Evolutionary conservation across 805 yeast species (phyloP), one percentile per base, ranked within the genome.

Genomic region (Vanderwaltozyma yarrowii): DNA sequence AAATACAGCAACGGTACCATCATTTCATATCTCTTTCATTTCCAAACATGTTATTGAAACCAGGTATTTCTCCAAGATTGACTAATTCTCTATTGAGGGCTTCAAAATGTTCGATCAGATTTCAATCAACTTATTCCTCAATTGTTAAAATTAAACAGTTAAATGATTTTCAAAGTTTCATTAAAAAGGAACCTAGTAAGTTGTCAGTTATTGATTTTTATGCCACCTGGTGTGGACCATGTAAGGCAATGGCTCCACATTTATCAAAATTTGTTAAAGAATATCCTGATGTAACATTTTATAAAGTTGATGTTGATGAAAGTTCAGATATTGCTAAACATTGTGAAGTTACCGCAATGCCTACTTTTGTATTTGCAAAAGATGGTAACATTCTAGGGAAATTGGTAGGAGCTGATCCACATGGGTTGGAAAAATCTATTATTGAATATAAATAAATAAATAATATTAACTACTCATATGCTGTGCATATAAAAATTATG

Each of bases 201-300:
- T 55, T 73, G 27, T 64, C 78, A 2, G 62, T 78, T 2, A 71
- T 78, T 35, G 85, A 79, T 54, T 79, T 78, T 55, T 76, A 69
- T 57, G 85, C 86, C 24, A 71, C 76, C 10, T 79, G 86, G 86
- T 79, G 86, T 58, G 84, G 80, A 7, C 86, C 86, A n/a, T 79
- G 86, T 50, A 76, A 74, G 49, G 80, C 80, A n/a, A 70, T 79
- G 49, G 67, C 79, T 3, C 86, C 86, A 13, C 56, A 73, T 16
- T 55, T 77, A 32, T 69, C 70, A 16, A 62, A 65, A 39, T 57
- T 62, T 36, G 50, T 62, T 20, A 42, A 51, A 8, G 60, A 65
- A 29, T 64, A 68, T 40, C 55, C 60, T 8, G 17, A 33, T n/a
- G 83, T 76, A 1, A 69, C 68, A 38, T 82, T 81, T 49, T 74